Conservation (phyloP, 106 monocot genomes). For the Chionographis japonica region DNA sequence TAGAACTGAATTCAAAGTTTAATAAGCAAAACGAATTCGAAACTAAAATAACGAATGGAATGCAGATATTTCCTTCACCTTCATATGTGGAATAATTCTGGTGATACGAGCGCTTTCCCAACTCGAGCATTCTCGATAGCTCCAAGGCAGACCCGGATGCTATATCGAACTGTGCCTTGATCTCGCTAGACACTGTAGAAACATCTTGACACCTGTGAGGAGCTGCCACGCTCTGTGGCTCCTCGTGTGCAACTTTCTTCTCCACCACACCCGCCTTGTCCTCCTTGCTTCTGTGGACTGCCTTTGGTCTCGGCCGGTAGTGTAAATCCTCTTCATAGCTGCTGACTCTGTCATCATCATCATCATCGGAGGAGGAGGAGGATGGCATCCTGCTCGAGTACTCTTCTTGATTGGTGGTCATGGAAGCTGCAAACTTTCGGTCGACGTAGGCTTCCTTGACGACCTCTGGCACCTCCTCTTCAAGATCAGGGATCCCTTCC, state of each 20-base stretch:
- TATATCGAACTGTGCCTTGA: conserved; percentile 46
- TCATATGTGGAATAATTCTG: conserved; percentile 32
- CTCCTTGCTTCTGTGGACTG: conserved; percentile 12
- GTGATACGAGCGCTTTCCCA: conserved; percentile 51
- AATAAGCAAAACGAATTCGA: background rate
- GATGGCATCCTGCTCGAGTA: background rate
- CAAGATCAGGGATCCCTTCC: conserved; percentile 95
- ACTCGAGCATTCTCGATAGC: conserved; percentile 45
- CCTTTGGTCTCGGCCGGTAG: background rate
- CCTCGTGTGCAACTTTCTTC: conserved; percentile 42
- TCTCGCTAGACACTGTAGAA: conserved; percentile 33
- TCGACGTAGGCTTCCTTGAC: conserved; percentile 76
- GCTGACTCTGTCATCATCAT: conserved; percentile 10
- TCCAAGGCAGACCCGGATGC: conserved; percentile 35
- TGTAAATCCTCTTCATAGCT: conserved; percentile 17
- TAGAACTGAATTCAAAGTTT: too few relatives aligned
- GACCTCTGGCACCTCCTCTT: conserved; percentile 56
- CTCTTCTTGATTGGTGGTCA: conserved; percentile 9
- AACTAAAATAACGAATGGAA: conserved; percentile 9
- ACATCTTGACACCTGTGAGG: conserved; percentile 11
- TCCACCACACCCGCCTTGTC: conserved; percentile 39
- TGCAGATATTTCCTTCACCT: conserved; percentile 24
- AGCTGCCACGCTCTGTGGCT: conserved; percentile 13
- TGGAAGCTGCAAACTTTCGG: conserved; percentile 30
- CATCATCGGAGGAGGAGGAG: background rate